Conservation (phyloP, 768 basidiomycete genomes). For the Termitomyces sp. region DNA sequence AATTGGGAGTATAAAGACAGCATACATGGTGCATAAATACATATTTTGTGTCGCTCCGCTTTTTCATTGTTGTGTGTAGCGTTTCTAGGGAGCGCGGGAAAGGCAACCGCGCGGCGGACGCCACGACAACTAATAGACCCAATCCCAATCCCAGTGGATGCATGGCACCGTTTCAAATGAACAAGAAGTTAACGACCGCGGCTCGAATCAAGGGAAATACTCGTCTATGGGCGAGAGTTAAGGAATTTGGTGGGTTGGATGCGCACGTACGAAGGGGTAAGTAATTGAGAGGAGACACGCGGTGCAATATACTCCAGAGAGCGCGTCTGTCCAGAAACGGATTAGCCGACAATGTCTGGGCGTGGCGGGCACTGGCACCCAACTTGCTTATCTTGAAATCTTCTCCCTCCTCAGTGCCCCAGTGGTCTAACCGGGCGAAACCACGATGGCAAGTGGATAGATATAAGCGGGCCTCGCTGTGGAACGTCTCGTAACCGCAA, state of each 20-base stretch:
- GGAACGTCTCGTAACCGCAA: background rate
- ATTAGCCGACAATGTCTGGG: background rate
- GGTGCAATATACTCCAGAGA: background rate
- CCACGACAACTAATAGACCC: background rate
- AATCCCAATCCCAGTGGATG: background rate
- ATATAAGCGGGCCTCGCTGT: background rate
- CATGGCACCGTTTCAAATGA: background rate
- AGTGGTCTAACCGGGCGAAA: background rate
- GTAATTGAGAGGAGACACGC: background rate
- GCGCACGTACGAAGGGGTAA: too few species aligned
- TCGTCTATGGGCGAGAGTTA: background rate
- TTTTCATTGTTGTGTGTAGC: slow-evolving; percentile 17
- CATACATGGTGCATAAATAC: slow-evolving; percentile 52
- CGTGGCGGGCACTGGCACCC: background rate
- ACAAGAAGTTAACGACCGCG: background rate
- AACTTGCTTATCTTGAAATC: background rate
- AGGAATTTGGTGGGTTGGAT: background rate
- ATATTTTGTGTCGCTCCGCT: slow-evolving; percentile 42
- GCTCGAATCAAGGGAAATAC: background rate
- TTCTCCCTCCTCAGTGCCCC: background rate
- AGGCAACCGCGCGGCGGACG: background rate
- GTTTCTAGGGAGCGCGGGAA: background rate
- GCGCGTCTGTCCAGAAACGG: background rate
- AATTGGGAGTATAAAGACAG: background rate
- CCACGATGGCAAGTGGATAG: background rate